phyloP scores from a whole-genome alignment of 257 asterid genomes.

The Penstemon eatonii region DNA sequence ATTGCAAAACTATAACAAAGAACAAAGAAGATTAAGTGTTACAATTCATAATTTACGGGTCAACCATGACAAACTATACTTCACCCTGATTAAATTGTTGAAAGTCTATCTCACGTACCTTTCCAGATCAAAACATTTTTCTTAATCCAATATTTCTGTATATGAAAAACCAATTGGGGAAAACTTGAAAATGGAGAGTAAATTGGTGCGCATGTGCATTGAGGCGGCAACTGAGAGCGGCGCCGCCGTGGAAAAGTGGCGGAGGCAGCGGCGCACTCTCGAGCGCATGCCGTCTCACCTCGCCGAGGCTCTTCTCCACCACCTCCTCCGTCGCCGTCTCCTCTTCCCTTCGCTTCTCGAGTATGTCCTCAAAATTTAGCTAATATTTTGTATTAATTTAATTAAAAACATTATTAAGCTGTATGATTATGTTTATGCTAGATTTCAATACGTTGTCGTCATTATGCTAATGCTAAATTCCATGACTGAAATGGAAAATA shows the following conservation, averaged over 20 bases:
- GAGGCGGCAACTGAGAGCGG: slow-evolving; percentile 67
- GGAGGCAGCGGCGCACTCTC: slow-evolving; percentile 85
- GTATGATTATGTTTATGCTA: not conserved
- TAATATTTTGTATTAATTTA: not conserved
- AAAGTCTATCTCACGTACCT: too few species aligned
- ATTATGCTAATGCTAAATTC: not conserved
- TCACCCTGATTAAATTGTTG: too few species aligned
- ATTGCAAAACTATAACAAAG: too few species aligned
- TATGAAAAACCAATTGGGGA: too few species aligned
- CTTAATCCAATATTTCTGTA: too few species aligned
- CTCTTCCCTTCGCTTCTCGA: slow-evolving; percentile 87
- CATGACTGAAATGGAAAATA: not conserved
- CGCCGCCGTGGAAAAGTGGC: slow-evolving; percentile 76
- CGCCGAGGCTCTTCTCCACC: slow-evolving; percentile 67
- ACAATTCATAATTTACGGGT: too few species aligned
- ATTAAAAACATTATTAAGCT: not conserved
- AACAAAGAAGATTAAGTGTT: too few species aligned
- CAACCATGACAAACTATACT: too few species aligned
- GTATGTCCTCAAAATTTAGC: slow-evolving; percentile 37
- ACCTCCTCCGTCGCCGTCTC: slow-evolving; percentile 73
- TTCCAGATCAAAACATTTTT: too few species aligned
- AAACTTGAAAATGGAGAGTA: slow-evolving; percentile 35
- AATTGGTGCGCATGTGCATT: slow-evolving; percentile 71
- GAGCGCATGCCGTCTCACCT: slow-evolving; percentile 80
- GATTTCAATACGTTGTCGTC: not conserved